Conservation (phyloP, 805 yeast genomes). For the Metschnikowia peoriensis region DNA sequence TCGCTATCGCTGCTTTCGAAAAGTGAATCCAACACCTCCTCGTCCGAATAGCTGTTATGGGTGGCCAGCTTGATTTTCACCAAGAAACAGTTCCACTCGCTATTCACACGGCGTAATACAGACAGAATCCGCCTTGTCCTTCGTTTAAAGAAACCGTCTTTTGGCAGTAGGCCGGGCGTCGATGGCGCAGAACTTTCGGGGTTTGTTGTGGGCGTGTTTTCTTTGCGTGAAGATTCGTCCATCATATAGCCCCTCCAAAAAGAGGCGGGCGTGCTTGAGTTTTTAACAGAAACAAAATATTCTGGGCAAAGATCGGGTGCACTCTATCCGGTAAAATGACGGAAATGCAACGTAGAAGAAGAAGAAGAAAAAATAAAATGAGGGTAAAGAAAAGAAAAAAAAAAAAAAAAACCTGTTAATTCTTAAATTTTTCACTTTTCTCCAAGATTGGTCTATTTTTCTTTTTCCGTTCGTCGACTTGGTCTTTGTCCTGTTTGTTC, state of each 20-base stretch:
- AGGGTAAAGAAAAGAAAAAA: neutral
- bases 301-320: too few species aligned
- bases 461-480: neutral
- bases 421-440: neutral
- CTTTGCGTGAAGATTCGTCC: slow-evolving; percentile 14
- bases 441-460: neutral
- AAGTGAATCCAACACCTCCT: slow-evolving; percentile 49
- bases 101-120: slow-evolving; percentile 38
- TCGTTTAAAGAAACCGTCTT: neutral
- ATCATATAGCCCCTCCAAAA: slow-evolving; percentile 8
- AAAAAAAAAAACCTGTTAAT: too few species aligned
- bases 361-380: neutral
- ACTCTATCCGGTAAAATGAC: neutral
- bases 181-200: slow-evolving; percentile 13
- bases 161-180: slow-evolving; percentile 6
- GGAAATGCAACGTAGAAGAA: neutral
- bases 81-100: slow-evolving; percentile 36
- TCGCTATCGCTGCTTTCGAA: slow-evolving; percentile 43
- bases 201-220: slow-evolving; percentile 14
- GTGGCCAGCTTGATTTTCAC: slow-evolving; percentile 40
- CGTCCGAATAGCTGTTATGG: slow-evolving; percentile 48
- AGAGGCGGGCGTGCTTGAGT: neutral
- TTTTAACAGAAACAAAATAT: neutral
- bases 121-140: slow-evolving; percentile 20
- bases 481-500: neutral